A percentile compares a stretch with the other conserved stretches of the same genome.
Evolutionary conservation across 805 yeast genomes (phyloP).

Genomic region (Jamesozyma spencerorum): DNA sequence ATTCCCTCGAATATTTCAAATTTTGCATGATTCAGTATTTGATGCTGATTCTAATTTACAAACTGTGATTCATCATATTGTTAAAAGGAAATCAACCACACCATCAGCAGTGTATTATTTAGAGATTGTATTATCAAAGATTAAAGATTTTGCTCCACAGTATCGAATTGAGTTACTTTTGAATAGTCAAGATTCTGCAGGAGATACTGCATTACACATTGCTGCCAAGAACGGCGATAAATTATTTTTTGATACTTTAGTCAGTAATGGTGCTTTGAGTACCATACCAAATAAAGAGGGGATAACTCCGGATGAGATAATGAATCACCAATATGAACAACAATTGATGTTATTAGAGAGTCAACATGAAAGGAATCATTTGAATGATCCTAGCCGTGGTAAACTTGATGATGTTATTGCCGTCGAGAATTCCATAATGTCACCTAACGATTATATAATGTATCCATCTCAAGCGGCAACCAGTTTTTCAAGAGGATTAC

Average conservation of each 20-base stretch:
- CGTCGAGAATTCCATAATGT: constrained; percentile 33
- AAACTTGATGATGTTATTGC: not conserved
- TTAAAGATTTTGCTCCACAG: constrained; percentile 54
- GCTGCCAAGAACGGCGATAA: constrained; percentile 70
- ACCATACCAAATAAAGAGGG: constrained; percentile 40
- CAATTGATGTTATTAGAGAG: constrained; percentile 4
- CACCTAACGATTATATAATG: constrained; percentile 17
- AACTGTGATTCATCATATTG: constrained; percentile 81
- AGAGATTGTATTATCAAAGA: constrained; percentile 63
- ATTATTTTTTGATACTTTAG: constrained; percentile 21
- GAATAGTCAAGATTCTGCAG: constrained; percentile 65
- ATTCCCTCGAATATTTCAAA: constrained; percentile 68
- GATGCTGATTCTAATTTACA: constrained; percentile 65
- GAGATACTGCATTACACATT: constrained; percentile 85
- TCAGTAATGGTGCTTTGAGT: constrained; percentile 28
- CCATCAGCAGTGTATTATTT: constrained; percentile 79
- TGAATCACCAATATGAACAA: constrained; percentile 31
- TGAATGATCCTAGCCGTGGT: not conserved
- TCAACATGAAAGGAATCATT: not conserved
- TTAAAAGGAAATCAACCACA: constrained; percentile 57
- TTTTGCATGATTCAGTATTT: constrained; percentile 67
- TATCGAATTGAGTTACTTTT: constrained; percentile 47
- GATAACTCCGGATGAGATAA: constrained; percentile 22
- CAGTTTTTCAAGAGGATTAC: constrained; percentile 21
- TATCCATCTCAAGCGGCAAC: constrained; percentile 30